phyloP scores from a whole-genome alignment of 805 yeast species.

The Sporopachydermia lactativora region DNA sequence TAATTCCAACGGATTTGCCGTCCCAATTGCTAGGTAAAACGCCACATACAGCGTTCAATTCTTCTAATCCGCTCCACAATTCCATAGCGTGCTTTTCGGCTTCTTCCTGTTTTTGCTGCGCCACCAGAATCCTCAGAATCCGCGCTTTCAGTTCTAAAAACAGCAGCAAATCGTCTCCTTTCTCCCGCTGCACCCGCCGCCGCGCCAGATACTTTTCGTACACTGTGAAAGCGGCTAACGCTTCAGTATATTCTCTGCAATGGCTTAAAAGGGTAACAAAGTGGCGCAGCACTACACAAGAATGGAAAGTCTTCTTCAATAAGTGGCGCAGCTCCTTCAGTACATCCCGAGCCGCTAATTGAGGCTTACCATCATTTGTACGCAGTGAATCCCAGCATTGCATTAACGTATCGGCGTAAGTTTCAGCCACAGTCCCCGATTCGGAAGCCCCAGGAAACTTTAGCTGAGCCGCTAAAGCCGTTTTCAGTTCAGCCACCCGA shows the following conservation, averaged over 20 bases:
- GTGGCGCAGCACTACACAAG: constrained; percentile 19
- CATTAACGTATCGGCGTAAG: constrained; percentile 11
- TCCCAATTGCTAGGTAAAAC: too few relatives aligned
- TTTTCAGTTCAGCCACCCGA: not conserved
- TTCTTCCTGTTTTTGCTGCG: too few relatives aligned
- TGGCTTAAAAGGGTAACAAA: constrained; percentile 14
- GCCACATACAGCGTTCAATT: too few relatives aligned
- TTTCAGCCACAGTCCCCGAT: constrained; percentile 11
- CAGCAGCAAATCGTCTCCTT: constrained; percentile 16
- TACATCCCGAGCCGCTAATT: constrained; percentile 4
- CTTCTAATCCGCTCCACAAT: too few relatives aligned
- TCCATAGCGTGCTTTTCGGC: too few relatives aligned
- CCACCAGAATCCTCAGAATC: not conserved
- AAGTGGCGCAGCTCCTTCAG: not conserved
- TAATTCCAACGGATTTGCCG: too few relatives aligned
- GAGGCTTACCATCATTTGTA: constrained; percentile 7
- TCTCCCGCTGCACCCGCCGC: constrained; percentile 15
- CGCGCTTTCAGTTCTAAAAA: not conserved
- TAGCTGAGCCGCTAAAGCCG: not conserved
- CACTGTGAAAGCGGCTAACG: constrained; percentile 16
- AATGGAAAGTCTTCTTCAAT: constrained; percentile 19
- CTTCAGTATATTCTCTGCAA: constrained; percentile 17
- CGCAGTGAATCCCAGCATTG: constrained; percentile 11
- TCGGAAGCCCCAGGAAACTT: constrained; percentile 12
- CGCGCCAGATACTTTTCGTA: not conserved